Base-by-base conservation (phyloP, 2,329 filamentous ascomycete species). In the Cladophialophora immunda region DNA sequence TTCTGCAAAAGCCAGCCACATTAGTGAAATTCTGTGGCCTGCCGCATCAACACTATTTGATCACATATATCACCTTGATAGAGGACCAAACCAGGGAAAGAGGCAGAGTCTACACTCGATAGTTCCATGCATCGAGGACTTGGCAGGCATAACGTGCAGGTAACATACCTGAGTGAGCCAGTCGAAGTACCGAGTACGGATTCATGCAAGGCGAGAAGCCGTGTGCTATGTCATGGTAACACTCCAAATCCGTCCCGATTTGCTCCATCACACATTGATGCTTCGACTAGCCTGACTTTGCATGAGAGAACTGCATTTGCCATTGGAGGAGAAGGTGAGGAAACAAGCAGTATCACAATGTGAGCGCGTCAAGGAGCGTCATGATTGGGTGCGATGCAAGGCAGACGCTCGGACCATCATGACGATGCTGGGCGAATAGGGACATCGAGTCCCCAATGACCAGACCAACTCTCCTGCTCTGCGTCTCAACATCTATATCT, bases 401-500 rank as follows among this genome's bases (percentile, higher is more conserved):
- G 29, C 45, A 6, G 45, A 59, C 17, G 47, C 50, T 58, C 52
- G 34, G 38, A 56, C 56, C 52, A 55, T 30, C 27, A 19, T 15
- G 36, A 30, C 25, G 34, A 55, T 22, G 53, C 22, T 58, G 56
- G 56, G 41, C 66, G 63, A 68, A 68, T 68, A 15, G 59, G 36
- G 54, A 62, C 47, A 17, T 22, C 34, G 29, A 45, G 22, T 19
- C 56, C 17, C 32, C 11, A 36, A 36, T 22, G 29, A 53, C 63
- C 45, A 50, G 22, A 41, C 65, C 54, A 38, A 32, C 22, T 22
- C 9, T 47, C 30, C 50, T 7, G 55, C 45, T 45, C 9, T 22
- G 17, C 36, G 56, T 67, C 56, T 64, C 57, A 53, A 61, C 36
- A 59, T 57, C 58, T 66, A 70, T 68, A 68, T 54, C 66, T 67